phyloP scores from a whole-genome alignment of 1,284 basidiomycete genomes.

The Malassezia yamatoensis region DNA sequence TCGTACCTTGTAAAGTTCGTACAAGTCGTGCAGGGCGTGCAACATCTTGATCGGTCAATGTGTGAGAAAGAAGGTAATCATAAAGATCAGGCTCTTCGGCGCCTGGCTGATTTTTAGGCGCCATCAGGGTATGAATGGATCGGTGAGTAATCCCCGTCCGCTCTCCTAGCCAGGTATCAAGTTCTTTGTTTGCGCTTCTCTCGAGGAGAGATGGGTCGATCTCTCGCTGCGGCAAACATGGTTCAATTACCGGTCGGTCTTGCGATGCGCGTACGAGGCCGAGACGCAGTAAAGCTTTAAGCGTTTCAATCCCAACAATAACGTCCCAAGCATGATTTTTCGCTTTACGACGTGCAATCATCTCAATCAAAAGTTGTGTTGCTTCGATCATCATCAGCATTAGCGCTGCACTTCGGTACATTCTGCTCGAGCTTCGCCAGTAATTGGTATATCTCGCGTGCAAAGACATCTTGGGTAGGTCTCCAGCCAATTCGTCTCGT shows the following conservation, averaged over 20 bases:
- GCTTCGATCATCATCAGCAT: slow-evolving; percentile 44
- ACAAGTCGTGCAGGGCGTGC: slow-evolving; percentile 36
- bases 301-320: slow-evolving; percentile 48
- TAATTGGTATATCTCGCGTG: slow-evolving; percentile 49
- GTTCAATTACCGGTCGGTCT: slow-evolving; percentile 43
- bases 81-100: slow-evolving; percentile 25
- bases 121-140: slow-evolving; percentile 32
- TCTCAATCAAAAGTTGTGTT: slow-evolving; percentile 49
- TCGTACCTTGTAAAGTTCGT: slow-evolving; percentile 20
- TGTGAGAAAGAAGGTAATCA: slow-evolving; percentile 39
- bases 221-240: slow-evolving; percentile 47
- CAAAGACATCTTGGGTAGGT: slow-evolving; percentile 38
- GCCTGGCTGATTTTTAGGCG: slow-evolving; percentile 6
- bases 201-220: slow-evolving; percentile 43
- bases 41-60: slow-evolving; percentile 39
- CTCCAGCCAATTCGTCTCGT: background rate
- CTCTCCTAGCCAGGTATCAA: slow-evolving; percentile 28
- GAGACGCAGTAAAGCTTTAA: slow-evolving; percentile 48
- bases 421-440: slow-evolving; percentile 34
- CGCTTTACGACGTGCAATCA: slow-evolving; percentile 45
- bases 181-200: slow-evolving; percentile 7
- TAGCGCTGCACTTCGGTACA: slow-evolving; percentile 43
- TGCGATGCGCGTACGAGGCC: slow-evolving; percentile 46
- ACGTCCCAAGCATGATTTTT: slow-evolving; percentile 45
- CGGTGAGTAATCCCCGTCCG: slow-evolving; percentile 33